phyloP scores from a whole-genome alignment of 495 filamentous ascomycete species.

The Neurospora sp. region DNA sequence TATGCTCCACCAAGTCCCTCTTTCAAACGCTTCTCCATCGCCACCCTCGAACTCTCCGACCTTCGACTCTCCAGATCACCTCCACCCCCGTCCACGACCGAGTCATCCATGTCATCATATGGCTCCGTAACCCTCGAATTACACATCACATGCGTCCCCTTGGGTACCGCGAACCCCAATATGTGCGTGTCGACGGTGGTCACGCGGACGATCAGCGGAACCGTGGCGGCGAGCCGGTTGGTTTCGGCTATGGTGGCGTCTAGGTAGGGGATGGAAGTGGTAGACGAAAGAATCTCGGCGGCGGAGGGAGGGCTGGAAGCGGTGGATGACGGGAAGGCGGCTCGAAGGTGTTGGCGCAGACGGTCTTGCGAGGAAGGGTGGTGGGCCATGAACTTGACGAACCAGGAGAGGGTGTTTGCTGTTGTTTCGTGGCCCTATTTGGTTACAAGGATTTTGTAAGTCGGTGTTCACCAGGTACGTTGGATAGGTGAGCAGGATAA shows the following conservation, averaged over 20 bases:
- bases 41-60: conserved; percentile 9
- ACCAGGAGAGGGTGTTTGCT: conserved; percentile 23
- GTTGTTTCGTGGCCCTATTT: conserved; percentile 19
- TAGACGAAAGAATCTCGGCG: conserved; percentile 13
- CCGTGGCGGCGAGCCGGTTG: conserved; percentile 16
- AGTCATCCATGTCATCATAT: not conserved
- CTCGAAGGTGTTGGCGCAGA: conserved; percentile 16
- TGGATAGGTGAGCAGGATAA: no score
- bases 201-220: conserved; percentile 14
- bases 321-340: conserved; percentile 6
- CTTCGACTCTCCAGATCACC: conserved; percentile 11
- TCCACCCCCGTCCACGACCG: no score
- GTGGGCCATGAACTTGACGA: conserved; percentile 22
- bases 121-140: conserved; percentile 10
- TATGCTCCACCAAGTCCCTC: conserved; percentile 4
- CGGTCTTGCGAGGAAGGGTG: conserved; percentile 16
- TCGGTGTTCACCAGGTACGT: no score
- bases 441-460: no score
- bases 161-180: conserved; percentile 24
- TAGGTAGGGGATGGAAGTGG: conserved; percentile 27
- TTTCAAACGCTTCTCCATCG: conserved; percentile 11
- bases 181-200: conserved; percentile 23
- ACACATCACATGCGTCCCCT: conserved; percentile 22
- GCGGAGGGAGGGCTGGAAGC: conserved; percentile 9
- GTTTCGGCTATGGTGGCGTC: conserved; percentile 27